These are phyloP conservation scores for Acanthamoeba culbertsoni DNA, from an alignment of 208 protist species.

Conservation along the genomic window DNA sequence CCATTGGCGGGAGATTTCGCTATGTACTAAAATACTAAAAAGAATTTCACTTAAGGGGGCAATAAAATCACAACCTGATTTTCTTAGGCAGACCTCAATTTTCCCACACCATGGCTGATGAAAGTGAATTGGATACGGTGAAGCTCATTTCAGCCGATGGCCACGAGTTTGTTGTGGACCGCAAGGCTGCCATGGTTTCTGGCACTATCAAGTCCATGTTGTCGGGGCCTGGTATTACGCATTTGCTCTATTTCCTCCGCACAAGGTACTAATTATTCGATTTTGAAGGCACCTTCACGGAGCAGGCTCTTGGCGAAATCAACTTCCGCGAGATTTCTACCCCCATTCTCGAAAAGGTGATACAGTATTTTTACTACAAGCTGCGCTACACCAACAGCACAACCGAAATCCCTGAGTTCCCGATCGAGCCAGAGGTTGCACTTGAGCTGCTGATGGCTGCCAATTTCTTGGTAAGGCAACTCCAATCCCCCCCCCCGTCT, in stretches of 20 bases:
- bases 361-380: constrained; percentile 87
- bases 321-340: constrained; percentile 82
- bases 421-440: constrained; percentile 80
- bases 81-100: no score
- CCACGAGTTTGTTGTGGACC: constrained; percentile 81
- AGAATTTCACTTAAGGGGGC: no score
- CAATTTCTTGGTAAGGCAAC: constrained; percentile 74
- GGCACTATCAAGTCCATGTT: constrained; percentile 87
- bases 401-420: constrained; percentile 81
- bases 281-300: constrained; percentile 75
- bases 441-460: constrained; percentile 84
- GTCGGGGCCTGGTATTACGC: constrained; percentile 72
- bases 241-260: constrained; percentile 52
- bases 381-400: constrained; percentile 79
- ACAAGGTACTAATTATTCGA: no score
- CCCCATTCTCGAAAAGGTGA: constrained; percentile 79
- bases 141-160: constrained; percentile 68
- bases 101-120: background rate
- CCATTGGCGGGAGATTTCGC: no score
- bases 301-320: constrained; percentile 73
- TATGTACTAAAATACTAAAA: no score
- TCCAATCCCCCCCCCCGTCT: background rate
- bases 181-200: constrained; percentile 81
- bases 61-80: no score
- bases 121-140: constrained; percentile 51